Evolutionary conservation across 2,329 filamentous ascomycete species (phyloP).

Genomic region (Aspergillus amoenus): DNA sequence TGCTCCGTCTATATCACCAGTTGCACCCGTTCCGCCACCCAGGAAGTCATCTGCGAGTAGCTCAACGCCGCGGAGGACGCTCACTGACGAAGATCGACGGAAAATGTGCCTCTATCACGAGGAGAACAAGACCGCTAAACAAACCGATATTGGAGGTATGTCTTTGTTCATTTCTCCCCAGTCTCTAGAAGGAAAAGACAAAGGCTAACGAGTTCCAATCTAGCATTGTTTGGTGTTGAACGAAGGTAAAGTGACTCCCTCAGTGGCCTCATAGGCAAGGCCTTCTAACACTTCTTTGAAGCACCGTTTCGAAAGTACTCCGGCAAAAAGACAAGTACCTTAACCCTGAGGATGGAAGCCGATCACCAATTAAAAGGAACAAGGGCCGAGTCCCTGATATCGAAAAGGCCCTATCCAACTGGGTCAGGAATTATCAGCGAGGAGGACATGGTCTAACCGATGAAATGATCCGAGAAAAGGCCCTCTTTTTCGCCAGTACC

Average conservation of each 20-base stretch:
- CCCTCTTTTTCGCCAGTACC: conserved; percentile 73
- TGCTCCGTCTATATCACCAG: conserved; percentile 54
- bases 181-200: background rate
- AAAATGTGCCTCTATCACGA: conserved; percentile 93
- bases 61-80: conserved; percentile 74
- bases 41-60: conserved; percentile 18
- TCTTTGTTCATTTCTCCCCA: conserved; percentile 1
- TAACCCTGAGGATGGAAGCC: conserved; percentile 73
- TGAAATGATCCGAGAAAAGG: conserved; percentile 81
- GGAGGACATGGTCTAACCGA: conserved; percentile 73
- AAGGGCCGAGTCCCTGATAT: conserved; percentile 90
- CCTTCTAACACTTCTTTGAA: conserved; percentile 43
- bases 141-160: conserved; percentile 88
- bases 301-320: conserved; percentile 97
- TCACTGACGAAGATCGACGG: conserved; percentile 86
- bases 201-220: conserved; percentile 19
- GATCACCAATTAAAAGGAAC: conserved; percentile 74
- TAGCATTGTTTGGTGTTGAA: conserved; percentile 90
- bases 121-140: conserved; percentile 85
- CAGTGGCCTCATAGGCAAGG: background rate
- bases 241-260: conserved; percentile 67
- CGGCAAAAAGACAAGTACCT: conserved; percentile 94
- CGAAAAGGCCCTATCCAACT: conserved; percentile 84
- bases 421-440: conserved; percentile 77
- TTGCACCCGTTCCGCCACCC: conserved; percentile 38